Evolutionary conservation across 2,329 filamentous ascomycete genomes (phyloP).

Genomic region (Aspergillus carbonarius): DNA sequence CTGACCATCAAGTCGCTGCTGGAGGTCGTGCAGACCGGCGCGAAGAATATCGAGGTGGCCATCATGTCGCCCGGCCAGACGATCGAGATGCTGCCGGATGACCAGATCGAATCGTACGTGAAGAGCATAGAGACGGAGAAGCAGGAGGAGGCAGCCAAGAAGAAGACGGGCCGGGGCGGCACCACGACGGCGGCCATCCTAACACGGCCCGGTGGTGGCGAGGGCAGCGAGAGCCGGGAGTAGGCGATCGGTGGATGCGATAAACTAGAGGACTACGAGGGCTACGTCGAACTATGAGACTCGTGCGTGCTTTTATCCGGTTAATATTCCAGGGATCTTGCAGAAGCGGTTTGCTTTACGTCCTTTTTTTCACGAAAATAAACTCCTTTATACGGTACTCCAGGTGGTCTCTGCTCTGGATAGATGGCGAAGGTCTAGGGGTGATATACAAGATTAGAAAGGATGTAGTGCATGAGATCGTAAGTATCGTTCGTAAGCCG

Average conservation of each 20-base stretch:
- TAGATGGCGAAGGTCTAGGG: not conserved
- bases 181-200: slow-evolving; percentile 65
- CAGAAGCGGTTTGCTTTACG: slow-evolving; percentile 17
- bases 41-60: slow-evolving; percentile 99
- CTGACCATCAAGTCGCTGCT: slow-evolving; percentile 96
- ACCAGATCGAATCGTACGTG: slow-evolving; percentile 95
- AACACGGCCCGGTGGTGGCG: slow-evolving; percentile 56
- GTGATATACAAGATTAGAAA: not conserved
- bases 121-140: slow-evolving; percentile 99
- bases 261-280: slow-evolving; percentile 3
- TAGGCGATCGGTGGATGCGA: not conserved
- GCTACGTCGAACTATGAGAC: slow-evolving; percentile 20
- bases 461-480: slow-evolving; percentile 25
- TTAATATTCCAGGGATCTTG: slow-evolving; percentile 14
- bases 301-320: slow-evolving; percentile 7
- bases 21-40: slow-evolving; percentile 96
- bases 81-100: slow-evolving; percentile 89
- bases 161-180: slow-evolving; percentile 70
- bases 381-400: slow-evolving; percentile 7
- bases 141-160: slow-evolving; percentile 96
- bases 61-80: slow-evolving; percentile 92
- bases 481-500: slow-evolving; percentile 30
- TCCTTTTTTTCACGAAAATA: not conserved
- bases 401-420: not conserved
- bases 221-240: slow-evolving; percentile 23